Evolutionary conservation across 768 basidiomycete species (phyloP), one percentile per base, ranked within the genome.

Genomic region (Cubamyces lactineus): DNA sequence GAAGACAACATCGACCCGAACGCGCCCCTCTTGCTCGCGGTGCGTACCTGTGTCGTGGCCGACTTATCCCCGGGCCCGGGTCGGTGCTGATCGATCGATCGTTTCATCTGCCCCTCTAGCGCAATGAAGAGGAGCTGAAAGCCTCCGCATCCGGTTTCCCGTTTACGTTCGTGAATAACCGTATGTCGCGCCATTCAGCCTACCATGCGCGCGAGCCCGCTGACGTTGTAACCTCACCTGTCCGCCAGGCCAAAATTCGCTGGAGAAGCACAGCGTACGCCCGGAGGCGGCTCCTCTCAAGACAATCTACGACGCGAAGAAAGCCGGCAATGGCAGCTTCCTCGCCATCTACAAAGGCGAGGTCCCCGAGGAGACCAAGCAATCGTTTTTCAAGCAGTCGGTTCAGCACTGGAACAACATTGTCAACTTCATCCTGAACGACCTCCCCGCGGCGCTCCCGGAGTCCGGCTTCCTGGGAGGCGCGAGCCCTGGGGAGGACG

Each of bases 1-100:
- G 76, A 78, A 34, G 77, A 80, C 39, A 73, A 70, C 40, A 70
- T 78, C 53, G 82, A 85, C 66, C 83, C 83, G 54, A 86, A 86
- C 76, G 80, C 84, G 64, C 74, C 79, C n/a, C 49, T 79, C 26
- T 60, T 80, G 21, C 73, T 78, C 3, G 69, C 75, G 38, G 80
- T 81, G 67, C 64, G 76, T 63, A 1, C 21, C 21, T 11, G 1
- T 26, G 19, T 53, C 12, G 9, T n/a, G n/a, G 34, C 19, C 12
- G 41, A 41, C 21, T 34, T 16, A 34, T 11, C 43, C 24, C 45
- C 24, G 15, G 16, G 6, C 24, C 45, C 24, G 15, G 16, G 6
- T 6, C 51, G 19, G 3, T 45, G 19, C 42, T 59, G 15, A 48
- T 54, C 24, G 15, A 48, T 54, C 24, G 30, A 30, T 11, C 15